Conservation (phyloP, 192 early-diverging fungal genomes). For the Pilaira anomala region DNA sequence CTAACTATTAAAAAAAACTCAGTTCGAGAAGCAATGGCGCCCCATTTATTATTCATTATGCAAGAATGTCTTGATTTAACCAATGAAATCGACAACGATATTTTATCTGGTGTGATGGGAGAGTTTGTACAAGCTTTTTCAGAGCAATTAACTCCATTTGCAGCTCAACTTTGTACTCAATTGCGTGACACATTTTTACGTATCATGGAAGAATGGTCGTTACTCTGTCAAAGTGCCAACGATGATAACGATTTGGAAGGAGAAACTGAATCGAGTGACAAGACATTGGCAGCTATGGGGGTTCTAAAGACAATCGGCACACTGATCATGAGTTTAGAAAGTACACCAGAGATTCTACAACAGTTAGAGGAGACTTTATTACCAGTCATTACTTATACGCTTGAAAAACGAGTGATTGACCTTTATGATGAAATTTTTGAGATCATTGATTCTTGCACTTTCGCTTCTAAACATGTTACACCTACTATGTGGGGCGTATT, state of each 20-base stretch:
- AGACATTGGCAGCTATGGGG: constrained; percentile 85
- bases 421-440: constrained; percentile 86
- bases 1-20: neutral
- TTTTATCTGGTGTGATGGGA: constrained; percentile 81
- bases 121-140: constrained; percentile 90
- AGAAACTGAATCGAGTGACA: constrained; percentile 64
- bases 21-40: constrained; percentile 68
- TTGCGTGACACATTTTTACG: constrained; percentile 85
- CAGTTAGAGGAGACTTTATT: constrained; percentile 74
- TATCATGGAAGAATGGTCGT: constrained; percentile 69
- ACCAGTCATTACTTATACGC: constrained; percentile 74
- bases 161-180: constrained; percentile 81
- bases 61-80: constrained; percentile 78
- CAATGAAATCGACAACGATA: constrained; percentile 92
- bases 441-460: constrained; percentile 85
- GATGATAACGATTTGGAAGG: constrained; percentile 46
- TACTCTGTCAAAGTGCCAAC: constrained; percentile 31
- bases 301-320: constrained; percentile 88
- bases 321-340: constrained; percentile 81
- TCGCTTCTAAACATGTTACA: constrained; percentile 76
- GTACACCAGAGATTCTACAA: constrained; percentile 73
- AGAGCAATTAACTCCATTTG: constrained; percentile 87
- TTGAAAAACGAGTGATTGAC: constrained; percentile 73
- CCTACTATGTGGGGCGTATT: constrained; percentile 82
- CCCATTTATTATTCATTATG: constrained; percentile 83